These are phyloP conservation scores for Sporothrix brunneoviolacea DNA, from an alignment of 2,329 filamentous ascomycete species.

Conservation along the genomic window DNA sequence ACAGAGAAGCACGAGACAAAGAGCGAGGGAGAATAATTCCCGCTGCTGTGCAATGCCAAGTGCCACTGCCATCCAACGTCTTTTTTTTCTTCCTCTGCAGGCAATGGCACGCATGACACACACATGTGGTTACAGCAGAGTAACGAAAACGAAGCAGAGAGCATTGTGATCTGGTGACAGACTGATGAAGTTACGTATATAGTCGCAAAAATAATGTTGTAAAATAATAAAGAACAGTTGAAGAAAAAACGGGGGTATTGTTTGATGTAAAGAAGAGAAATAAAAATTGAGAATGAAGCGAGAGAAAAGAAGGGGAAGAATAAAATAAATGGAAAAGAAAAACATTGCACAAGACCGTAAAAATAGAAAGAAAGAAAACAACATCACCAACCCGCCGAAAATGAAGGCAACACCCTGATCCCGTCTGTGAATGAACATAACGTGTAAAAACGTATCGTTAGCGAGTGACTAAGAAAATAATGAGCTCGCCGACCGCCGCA, in stretches of 20 bases:
- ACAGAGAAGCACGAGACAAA: no score
- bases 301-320: background rate
- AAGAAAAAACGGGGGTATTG: background rate
- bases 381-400: background rate
- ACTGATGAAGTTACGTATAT: background rate
- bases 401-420: no score
- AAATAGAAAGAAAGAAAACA: background rate
- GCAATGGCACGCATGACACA: background rate
- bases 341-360: no score
- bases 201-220: background rate
- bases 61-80: background rate
- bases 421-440: no score
- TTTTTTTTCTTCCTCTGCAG: background rate
- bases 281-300: background rate
- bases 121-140: slow-evolving; percentile 6
- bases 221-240: background rate
- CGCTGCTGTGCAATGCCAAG: slow-evolving; percentile 4
- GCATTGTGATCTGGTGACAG: background rate
- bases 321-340: background rate
- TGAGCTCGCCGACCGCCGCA: no score
- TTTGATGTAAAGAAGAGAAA: background rate
- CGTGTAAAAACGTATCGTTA: background rate
- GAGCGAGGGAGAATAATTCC: background rate
- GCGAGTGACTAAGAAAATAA: no score
- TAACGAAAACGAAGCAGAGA: background rate